Base-by-base conservation (phyloP, 2,329 filamentous ascomycete species). In the Neopestalotiopsis sp. region DNA sequence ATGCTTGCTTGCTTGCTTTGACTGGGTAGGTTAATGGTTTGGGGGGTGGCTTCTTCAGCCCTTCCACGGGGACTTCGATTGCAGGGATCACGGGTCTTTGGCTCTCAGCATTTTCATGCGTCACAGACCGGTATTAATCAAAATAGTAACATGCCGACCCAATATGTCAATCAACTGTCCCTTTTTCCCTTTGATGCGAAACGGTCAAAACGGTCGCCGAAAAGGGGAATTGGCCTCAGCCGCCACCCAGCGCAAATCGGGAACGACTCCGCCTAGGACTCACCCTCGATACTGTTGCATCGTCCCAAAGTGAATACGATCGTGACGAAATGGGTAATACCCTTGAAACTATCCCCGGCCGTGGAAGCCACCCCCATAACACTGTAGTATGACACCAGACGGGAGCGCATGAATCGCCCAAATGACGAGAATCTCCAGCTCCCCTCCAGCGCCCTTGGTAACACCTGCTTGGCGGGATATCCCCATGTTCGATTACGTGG, bases 361-460 rank as follows among this genome's bases (percentile, higher is more conserved):
- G 17, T 9, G 45, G 45, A 24, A 14, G 49, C 45, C 45, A 10
- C 28, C 24, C 61, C 40, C 34, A 28, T 28, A 28, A 28, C 24
- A 28, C 24, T 28, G 24, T 28, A 28, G 45, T 42, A 28, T 49
- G 40, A 32, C 40, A 32, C 61, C 57, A 20, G 28, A 56, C 13
- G 32, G 42, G 34, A 56, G 28, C 65, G 65, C 65, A 67, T 67
- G 34, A 67, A 67, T 59, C 57, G n/a, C 13, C 65, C 34, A 67
- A 67, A 67, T 67, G 65, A 67, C 32, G 65, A 40, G 17, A 45
- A 49, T 38, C 12, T 5, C 45, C 17, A 34, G 34, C 34, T 24
- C 24, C 45, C n/a, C 17, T 12, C 59, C 30, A 40, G 20, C 14
- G 12, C 59, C 28, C 30, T 17, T 12, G 9, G 32, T 20, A 12